phyloP scores from a whole-genome alignment of 2,329 filamentous ascomycete genomes.

The Cytospora leucostoma region DNA sequence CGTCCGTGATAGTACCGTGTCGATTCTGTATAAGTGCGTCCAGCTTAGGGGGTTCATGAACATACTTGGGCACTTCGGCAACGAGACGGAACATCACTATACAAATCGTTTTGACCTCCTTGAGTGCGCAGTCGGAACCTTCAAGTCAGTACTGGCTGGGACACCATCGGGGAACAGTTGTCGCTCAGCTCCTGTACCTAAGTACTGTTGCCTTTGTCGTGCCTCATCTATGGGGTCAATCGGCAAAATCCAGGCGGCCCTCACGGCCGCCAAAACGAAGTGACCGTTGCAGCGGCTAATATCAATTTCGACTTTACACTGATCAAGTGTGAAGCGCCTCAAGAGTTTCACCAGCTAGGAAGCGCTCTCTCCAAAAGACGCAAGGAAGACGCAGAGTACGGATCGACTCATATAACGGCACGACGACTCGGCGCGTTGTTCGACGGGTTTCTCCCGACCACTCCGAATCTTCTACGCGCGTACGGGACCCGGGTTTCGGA shows the following conservation, averaged over 20 bases:
- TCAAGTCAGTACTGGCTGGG: no score
- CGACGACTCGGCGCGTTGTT: constrained; percentile 44
- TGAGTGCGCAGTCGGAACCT: no score
- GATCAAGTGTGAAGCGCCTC: constrained; percentile 42
- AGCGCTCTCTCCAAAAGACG: constrained; percentile 33
- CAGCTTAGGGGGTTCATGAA: no score
- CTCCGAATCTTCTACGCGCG: not conserved
- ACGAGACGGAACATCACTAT: no score
- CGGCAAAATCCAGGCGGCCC: not conserved
- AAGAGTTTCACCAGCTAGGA: constrained; percentile 40
- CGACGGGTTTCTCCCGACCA: constrained; percentile 25
- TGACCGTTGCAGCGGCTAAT: constrained; percentile 4
- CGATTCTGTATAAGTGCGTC: no score
- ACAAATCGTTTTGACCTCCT: no score
- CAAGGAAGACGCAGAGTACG: constrained; percentile 40
- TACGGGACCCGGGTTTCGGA: not conserved
- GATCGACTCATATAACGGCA: constrained; percentile 40
- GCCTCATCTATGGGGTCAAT: not conserved
- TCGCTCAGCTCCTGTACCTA: no score
- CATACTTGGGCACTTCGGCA: no score
- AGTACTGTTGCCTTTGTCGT: not conserved
- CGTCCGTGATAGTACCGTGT: no score
- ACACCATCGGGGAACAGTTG: no score
- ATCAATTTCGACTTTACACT: constrained; percentile 48
- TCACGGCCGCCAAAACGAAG: not conserved